Evolutionary conservation across 2,329 filamentous ascomycete genomes (phyloP).

Genomic region (Capronia epimyces): DNA sequence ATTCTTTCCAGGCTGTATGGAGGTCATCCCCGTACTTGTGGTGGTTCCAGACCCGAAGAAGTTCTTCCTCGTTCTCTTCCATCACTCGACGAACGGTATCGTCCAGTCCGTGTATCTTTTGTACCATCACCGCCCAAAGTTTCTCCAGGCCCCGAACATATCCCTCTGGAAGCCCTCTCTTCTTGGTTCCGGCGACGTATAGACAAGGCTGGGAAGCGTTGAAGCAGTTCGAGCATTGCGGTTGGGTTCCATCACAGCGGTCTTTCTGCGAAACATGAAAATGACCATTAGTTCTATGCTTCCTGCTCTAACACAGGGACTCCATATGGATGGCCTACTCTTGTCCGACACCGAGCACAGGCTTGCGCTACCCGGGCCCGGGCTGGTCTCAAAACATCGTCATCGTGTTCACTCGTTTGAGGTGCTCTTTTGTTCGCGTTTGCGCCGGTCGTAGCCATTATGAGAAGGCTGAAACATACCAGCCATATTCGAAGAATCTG

Average conservation of each 20-base stretch:
- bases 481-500: conserved; percentile 11
- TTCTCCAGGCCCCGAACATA: conserved; percentile 46
- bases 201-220: conserved; percentile 39
- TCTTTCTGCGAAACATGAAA: conserved; percentile 16
- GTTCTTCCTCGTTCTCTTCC: conserved; percentile 32
- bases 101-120: conserved; percentile 43
- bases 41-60: conserved; percentile 40
- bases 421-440: conserved; percentile 9
- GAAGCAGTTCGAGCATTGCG: conserved; percentile 41
- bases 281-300: background rate
- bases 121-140: conserved; percentile 42
- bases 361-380: conserved; percentile 45
- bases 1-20: conserved; percentile 43
- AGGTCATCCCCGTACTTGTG: conserved; percentile 39
- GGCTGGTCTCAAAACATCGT: conserved; percentile 35
- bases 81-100: conserved; percentile 38
- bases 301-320: background rate
- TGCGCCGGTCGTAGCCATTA: conserved; percentile 18
- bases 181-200: conserved; percentile 43
- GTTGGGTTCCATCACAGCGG: conserved; percentile 43
- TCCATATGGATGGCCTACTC: background rate
- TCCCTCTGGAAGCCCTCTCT: conserved; percentile 43
- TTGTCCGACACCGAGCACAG: conserved; percentile 42
- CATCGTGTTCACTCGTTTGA: conserved; percentile 37
- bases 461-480: conserved; percentile 6